These are phyloP conservation scores for Mycena alexandri DNA, from an alignment of 768 basidiomycete genomes.

Conservation along the genomic window DNA sequence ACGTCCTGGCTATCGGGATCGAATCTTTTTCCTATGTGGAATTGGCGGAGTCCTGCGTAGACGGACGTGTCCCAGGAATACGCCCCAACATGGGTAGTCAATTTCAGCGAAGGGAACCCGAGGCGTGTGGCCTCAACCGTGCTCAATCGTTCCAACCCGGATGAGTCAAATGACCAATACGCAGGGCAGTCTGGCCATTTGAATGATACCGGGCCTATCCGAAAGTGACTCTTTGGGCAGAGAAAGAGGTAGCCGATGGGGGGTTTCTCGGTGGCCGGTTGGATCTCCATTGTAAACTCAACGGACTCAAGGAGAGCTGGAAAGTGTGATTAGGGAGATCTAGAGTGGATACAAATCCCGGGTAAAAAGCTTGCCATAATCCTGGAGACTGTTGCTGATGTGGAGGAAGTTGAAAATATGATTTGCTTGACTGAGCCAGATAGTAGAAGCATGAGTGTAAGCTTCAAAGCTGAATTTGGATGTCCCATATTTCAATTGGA, in stretches of 20 bases:
- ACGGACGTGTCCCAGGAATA: neutral
- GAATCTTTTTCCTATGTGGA: neutral
- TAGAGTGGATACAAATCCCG: neutral
- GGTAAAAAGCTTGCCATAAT: neutral
- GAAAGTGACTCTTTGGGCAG: neutral
- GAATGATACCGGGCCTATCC: neutral
- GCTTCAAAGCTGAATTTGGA: too few relatives aligned
- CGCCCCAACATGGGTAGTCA: too few relatives aligned
- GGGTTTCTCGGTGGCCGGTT: neutral
- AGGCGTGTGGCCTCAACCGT: neutral
- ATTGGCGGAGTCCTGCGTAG: neutral
- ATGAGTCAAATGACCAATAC: slow-evolving; percentile 15
- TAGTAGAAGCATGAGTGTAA: too few relatives aligned
- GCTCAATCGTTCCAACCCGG: neutral
- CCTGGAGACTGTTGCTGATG: neutral
- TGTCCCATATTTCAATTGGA: too few relatives aligned
- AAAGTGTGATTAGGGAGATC: neutral
- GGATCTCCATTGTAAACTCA: neutral
- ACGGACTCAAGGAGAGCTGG: neutral
- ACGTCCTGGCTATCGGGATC: neutral
- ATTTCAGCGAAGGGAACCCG: slow-evolving; percentile 1
- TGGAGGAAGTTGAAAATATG: slow-evolving; percentile 4
- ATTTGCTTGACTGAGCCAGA: slow-evolving; percentile 25
- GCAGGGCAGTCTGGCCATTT: neutral
- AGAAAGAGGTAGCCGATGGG: slow-evolving; percentile 15